These are phyloP conservation scores for Cutaneotrichosporon sp. DNA, from an alignment of 1,284 basidiomycete species.

Conservation along the genomic window DNA sequence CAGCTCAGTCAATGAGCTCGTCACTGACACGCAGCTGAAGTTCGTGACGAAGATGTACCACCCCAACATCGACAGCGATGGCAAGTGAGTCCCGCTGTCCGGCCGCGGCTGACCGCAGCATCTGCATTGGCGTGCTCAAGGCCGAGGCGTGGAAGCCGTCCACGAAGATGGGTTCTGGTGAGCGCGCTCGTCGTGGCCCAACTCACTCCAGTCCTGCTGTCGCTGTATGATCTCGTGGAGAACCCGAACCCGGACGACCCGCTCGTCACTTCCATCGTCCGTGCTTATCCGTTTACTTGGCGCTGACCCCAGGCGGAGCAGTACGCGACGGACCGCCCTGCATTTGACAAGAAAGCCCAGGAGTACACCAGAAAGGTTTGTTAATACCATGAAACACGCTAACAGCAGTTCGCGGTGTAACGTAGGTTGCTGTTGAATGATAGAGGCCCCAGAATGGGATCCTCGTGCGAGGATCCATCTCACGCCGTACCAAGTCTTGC, in stretches of 20 bases:
- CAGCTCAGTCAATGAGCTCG: no score
- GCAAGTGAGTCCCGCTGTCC: slow-evolving; percentile 58
- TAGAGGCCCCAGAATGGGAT: no score
- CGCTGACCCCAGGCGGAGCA: slow-evolving; percentile 41
- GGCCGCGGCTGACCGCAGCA: slow-evolving; percentile 49
- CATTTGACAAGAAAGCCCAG: slow-evolving; percentile 41
- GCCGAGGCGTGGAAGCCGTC: slow-evolving; percentile 75
- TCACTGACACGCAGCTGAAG: slow-evolving; percentile 57
- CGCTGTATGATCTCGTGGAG: slow-evolving; percentile 78
- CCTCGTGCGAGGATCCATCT: no score
- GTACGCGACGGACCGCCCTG: slow-evolving; percentile 37
- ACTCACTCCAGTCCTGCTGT: slow-evolving; percentile 59
- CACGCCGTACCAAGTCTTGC: no score
- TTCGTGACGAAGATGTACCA: slow-evolving; percentile 79
- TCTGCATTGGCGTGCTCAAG: slow-evolving; percentile 50
- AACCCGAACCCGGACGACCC: slow-evolving; percentile 86
- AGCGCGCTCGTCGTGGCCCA: slow-evolving; percentile 23
- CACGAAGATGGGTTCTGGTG: slow-evolving; percentile 68
- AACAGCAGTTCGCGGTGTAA: background rate
- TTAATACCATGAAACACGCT: background rate
- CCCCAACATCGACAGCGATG: slow-evolving; percentile 62
- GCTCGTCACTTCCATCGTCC: slow-evolving; percentile 55
- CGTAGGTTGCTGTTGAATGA: no score
- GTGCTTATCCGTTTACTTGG: background rate
- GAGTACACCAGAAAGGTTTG: slow-evolving; percentile 42